Evolutionary conservation across 495 filamentous ascomycete genomes (phyloP), one percentile per base, ranked within the genome.

Genomic region (Penicillium flavigenum): DNA sequence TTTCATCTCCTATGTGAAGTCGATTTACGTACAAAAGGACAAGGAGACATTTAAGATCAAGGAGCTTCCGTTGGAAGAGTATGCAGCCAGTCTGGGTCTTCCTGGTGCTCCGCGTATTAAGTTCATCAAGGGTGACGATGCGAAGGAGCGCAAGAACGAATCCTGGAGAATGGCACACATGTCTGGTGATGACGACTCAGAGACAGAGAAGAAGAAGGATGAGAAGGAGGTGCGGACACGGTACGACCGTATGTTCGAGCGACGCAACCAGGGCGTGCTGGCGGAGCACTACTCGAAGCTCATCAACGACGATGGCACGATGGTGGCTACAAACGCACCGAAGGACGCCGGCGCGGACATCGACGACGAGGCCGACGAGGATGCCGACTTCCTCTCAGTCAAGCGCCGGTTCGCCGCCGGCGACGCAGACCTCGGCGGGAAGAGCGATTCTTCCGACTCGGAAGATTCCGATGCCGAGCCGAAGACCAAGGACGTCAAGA

Each of bases 211-310:
- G 46, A 75, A 74, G 62, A 81, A 80, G 64, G 77, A 73, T 53
- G 79, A 78, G 61, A 88, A 85, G 67, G 84, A 88, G 72, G 89
- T 92, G 6, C 81, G 90, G 44, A 98, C 94, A 22, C 96, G 94
- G 71, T 92, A 93, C 67, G 90, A 98, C 66, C 90, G 92, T 57
- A 96, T 97, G 92, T 95, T 96, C 63, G 93, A 96, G 75, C 79
- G 94, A 59, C 87, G 86, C 57, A 96, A 98, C 73, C 92, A 96
- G 62, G 90, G 95, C 59, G 86, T 99, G n/a, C 75, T 99, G 58
- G 89, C 94, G 41, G 86, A 86, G 39, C 95, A 97, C 73, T 98
- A 96, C 74, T 83, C 83, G 41, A 96, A 90, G 61, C 81, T 98
- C 52, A 81, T 97, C 61, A 84, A 82, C 54, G 84, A 89, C 44